Evolutionary conservation across 2,329 filamentous ascomycete species (phyloP), one percentile per base, ranked within the genome.

Genomic region (Neofusicoccum kwambonambiense): DNA sequence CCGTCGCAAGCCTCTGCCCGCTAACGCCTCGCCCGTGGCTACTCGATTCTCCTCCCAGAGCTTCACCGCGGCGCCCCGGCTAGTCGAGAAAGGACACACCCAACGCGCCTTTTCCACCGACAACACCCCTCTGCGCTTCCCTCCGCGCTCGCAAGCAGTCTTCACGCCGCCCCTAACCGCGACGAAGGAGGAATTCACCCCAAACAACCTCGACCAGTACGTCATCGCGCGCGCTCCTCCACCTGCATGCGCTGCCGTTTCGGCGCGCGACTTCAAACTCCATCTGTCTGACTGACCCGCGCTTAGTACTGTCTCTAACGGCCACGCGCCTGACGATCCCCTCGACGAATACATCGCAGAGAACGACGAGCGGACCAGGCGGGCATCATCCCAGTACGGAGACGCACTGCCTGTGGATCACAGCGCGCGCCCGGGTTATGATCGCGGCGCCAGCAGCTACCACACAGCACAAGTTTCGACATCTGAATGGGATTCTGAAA

Each of bases 1-100:
- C 66, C 80, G 80, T 69, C 79, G 84, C 69, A 86, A 86, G 73
- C 83, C 84, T 70, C 74, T 87, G 67, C 84, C 84, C 67, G 75
- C 78, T 66, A 80, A 80, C 76, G 77, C 78, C 67, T 81, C 82
- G 60, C 80, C 83, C 68, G 74, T 82, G 64, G 76, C 81, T 65
- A 73, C 74, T 62, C 79, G 76, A 54, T 80, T 80, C 70, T 77
- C 77, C 41, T 73, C 74, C 64, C 73, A 76, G 69, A 77, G 74
- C 65, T 72, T 73, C 74, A 80, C 71, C 76, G 79, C 70, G 74
- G 82, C 73, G 70, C 80, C 69, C 56, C 72, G 72, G 64, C 17
- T 64, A 44, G 66, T 62, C 42, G 70, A 67, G 72, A 67, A 68
- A 65, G 67, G 61, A 69, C 63, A 65, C 60, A 56, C 42, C 44